Evolutionary conservation across 2,329 filamentous ascomycete species (phyloP), one percentile per base, ranked within the genome.

Genomic region (Lasiodiplodia sp.): DNA sequence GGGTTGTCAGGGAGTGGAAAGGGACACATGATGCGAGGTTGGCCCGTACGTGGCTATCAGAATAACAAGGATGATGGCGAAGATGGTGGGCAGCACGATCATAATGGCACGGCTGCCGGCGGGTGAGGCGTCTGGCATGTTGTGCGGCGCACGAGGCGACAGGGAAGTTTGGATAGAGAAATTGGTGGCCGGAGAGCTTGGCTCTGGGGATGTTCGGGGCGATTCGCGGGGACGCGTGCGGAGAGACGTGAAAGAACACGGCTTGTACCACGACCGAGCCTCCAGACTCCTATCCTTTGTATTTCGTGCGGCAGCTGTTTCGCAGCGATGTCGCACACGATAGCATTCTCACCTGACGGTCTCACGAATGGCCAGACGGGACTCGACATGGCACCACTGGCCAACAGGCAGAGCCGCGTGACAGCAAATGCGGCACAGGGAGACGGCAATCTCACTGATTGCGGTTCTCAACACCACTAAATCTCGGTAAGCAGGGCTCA

Each of bases 81-180:
- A 74, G 21, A 78, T 69, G 1, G 72, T 72, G 23, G 78, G 77
- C 25, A 79, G 71, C 21, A 79, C 72, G 47, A 79, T 76, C 0
- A 74, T 75, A 52, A 79, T 52, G 12, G 51, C 58, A 25, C 37
- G 25, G 40, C 55, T 53, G 28, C 28, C 56, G 38, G 38, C 40
- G 65, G 65, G 31, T 66, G 52, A 57, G 38, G 53, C 18, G 44
- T 67, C 65, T 11, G 55, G 34, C 65, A 67, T 67, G 53, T 10
- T 58, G 53, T 51, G 57, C 37, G 40, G 57, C 40, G 38, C 37
- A 40, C 38, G 57, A 49, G 21, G 28, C 23, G 14, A 7, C 10
- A 4, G 28, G n/a, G 28, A 37, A 18, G 25, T 11, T 10, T 47
- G 25, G 14, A 62, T 21, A 34, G 52, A 49, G 25, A 66, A 34